Evolutionary conservation across 2,329 filamentous ascomycete genomes (phyloP), one percentile per base, ranked within the genome.

Genomic region (Spiromastix sp.): DNA sequence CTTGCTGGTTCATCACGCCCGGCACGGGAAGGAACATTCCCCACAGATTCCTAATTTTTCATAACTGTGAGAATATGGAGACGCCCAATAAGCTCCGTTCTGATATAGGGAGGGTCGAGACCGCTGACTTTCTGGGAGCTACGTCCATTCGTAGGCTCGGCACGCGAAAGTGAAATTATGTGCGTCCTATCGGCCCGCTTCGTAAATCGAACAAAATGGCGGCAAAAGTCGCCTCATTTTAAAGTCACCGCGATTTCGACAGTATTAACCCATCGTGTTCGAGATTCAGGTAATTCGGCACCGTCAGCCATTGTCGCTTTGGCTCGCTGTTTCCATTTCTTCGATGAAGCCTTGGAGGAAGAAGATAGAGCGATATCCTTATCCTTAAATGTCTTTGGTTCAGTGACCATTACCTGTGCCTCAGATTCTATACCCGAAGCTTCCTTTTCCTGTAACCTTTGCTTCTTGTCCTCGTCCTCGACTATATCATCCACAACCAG

Each of bases 401-500:
- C 15, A 20, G 29, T 7, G 30, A 45, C 38, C 36, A 30, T n/a
- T 41, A 36, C 40, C 34, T 38, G 21, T 26, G 46, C 39, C 8
- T 42, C 40, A 18, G 43, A 37, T 22, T 40, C 36, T n/a, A 39
- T 30, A 5, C 18, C 39, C 17, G 40, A 44, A 27, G 32, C 35
- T 20, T 48, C 26, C 36, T 54, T 44, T 37, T 45, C 47, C 31
- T 49, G 21, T 27, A 41, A 39, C 27, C 44, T 46, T 37, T 48
- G 37, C 39, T 55, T 51, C 27, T 43, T 44, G 32, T 51, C 49
- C 30, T 55, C 55, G 30, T 59, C 53, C 34, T 61, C 58, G 19
- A 68, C 62, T 36, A 79, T 64, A 61, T 79, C 74, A 60, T 79
- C 75, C 36, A 79, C 66, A 29, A 72, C 71, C 37, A 65, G 55